These are phyloP conservation scores for Picea sitchensis DNA, from an alignment of 75 land plant genomes.

Conservation along the genomic window DNA sequence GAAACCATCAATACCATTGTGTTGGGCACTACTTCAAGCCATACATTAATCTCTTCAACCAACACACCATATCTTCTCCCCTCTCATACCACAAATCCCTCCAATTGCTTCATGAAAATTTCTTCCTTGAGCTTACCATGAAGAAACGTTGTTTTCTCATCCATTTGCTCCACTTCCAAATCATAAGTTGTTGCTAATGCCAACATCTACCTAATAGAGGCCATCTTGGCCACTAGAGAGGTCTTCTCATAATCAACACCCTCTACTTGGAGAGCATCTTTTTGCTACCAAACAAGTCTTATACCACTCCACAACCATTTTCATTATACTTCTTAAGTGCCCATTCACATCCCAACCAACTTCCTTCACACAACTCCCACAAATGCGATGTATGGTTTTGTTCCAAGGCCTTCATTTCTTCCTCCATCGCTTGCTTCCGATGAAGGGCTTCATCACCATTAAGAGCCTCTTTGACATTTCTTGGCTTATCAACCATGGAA, in stretches of 20 bases:
- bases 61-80: neutral
- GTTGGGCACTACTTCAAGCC: neutral
- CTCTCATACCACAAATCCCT: neutral
- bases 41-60: neutral
- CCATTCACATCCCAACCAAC: neutral
- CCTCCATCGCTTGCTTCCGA: neutral
- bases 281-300: neutral
- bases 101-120: neutral
- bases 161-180: neutral
- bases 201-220: neutral
- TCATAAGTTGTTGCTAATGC: neutral
- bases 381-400: neutral
- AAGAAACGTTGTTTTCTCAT: neutral
- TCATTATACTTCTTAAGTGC: neutral
- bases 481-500: neutral
- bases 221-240: neutral
- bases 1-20: neutral
- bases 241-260: neutral
- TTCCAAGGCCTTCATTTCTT: neutral
- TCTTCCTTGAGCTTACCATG: neutral
- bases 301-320: neutral
- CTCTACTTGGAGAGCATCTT: neutral
- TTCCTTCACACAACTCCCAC: neutral
- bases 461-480: neutral
- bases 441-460: neutral